Conservation (phyloP, 2,329 filamentous ascomycete species). For the Penicillium sp. region DNA sequence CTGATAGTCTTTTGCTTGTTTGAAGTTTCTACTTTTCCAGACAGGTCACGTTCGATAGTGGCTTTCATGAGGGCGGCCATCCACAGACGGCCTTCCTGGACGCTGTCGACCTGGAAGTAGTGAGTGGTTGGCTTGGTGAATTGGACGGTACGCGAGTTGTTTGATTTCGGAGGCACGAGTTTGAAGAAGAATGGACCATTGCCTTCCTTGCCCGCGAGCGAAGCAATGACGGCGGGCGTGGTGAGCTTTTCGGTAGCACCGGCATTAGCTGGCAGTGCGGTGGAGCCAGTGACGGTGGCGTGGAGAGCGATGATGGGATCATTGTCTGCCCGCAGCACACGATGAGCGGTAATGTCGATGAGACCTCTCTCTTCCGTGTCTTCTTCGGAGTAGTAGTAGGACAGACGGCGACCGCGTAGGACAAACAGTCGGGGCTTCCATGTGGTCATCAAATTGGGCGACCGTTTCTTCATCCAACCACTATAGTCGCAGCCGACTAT, state of each 20-base stretch:
- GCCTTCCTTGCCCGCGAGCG: conserved; percentile 44
- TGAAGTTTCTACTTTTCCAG: conserved; percentile 78
- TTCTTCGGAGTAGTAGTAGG: conserved; percentile 94
- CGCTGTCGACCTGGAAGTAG: conserved; percentile 93
- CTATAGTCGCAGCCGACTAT: conserved; percentile 88
- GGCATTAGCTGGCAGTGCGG: conserved; percentile 58
- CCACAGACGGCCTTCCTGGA: conserved; percentile 88
- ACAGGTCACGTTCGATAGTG: conserved; percentile 88
- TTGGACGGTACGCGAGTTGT: conserved; percentile 86
- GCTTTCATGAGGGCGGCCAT: conserved; percentile 99
- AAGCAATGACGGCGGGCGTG: conserved; percentile 37
- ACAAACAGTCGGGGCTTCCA: conserved; percentile 98
- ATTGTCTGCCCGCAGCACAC: conserved; percentile 91
- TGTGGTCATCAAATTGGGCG: conserved; percentile 90
- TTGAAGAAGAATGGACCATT: conserved; percentile 97
- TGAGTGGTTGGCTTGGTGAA: conserved; percentile 98
- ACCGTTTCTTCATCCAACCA: conserved; percentile 99
- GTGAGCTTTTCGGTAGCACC: conserved; percentile 40
- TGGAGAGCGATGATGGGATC: conserved; percentile 89
- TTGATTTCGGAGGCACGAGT: conserved; percentile 84
- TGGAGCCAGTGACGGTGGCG: conserved; percentile 88
- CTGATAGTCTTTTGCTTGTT: conserved; percentile 98
- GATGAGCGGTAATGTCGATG: conserved; percentile 96
- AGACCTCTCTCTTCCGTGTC: conserved; percentile 92
- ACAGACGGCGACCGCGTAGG: conserved; percentile 83